Conservation (phyloP, 768 basidiomycete genomes). For the Leccinellum albellum region DNA sequence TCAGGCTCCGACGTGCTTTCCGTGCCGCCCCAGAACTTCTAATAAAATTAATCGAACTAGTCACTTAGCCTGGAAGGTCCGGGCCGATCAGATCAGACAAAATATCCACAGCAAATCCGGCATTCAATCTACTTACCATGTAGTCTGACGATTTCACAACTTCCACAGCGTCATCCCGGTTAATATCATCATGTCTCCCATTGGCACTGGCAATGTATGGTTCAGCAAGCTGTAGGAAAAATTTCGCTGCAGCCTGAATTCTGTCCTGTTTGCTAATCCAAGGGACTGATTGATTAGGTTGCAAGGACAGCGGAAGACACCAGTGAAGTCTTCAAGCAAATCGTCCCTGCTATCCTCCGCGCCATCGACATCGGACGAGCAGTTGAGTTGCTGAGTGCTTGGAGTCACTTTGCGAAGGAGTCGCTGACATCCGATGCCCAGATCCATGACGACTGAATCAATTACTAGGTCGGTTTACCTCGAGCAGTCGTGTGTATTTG, state of each 20-base stretch:
- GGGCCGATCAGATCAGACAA: too few relatives aligned
- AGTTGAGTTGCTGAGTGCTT: conserved; percentile 10
- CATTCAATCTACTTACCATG: background rate
- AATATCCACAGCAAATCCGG: conserved; percentile 1
- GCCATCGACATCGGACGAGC: background rate
- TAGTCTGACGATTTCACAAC: background rate
- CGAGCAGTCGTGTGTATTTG: background rate
- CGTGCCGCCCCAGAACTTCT: too few relatives aligned
- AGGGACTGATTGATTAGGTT: conserved; percentile 1
- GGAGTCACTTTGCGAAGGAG: background rate
- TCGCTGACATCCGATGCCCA: conserved; percentile 1
- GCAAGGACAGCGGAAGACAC: background rate
- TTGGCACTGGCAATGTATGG: background rate
- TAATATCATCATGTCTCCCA: background rate
- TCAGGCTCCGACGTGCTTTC: too few relatives aligned
- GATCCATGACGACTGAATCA: conserved; percentile 3
- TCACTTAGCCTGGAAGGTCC: too few relatives aligned
- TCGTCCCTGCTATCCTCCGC: background rate
- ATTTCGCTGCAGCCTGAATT: background rate
- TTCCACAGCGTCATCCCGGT: background rate
- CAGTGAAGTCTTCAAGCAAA: background rate
- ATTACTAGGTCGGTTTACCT: conserved; percentile 3
- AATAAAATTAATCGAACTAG: too few relatives aligned
- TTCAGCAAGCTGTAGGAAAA: conserved; percentile 6
- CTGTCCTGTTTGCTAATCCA: background rate